A percentile compares a stretch with the other conserved stretches of the same genome.
These are phyloP conservation scores for Alternaria tenuissima DNA, from an alignment of 2,329 filamentous ascomycete species.

Conservation along the genomic window DNA sequence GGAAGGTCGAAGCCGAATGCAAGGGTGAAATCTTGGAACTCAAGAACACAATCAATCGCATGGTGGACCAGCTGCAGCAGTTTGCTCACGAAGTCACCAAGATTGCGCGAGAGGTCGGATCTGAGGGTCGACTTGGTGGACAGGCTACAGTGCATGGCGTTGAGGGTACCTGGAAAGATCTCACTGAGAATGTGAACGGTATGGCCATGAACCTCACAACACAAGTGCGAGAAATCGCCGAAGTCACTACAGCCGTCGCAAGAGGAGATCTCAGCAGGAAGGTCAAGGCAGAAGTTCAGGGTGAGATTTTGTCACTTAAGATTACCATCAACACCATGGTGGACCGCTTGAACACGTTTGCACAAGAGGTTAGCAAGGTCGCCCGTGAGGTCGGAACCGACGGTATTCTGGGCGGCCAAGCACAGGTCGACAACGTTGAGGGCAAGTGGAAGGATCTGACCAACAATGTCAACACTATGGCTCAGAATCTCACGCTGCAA, in stretches of 20 bases:
- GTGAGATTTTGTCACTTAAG: slow-evolving; percentile 71
- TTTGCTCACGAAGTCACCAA: slow-evolving; percentile 64
- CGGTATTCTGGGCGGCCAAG: slow-evolving; percentile 69
- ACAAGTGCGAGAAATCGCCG: slow-evolving; percentile 62
- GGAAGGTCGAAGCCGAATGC: slow-evolving; percentile 61
- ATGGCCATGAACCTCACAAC: slow-evolving; percentile 63
- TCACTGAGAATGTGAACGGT: slow-evolving; percentile 63
- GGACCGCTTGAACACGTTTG: slow-evolving; percentile 69
- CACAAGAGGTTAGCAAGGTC: slow-evolving; percentile 71
- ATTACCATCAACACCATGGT: slow-evolving; percentile 82
- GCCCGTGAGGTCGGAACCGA: slow-evolving; percentile 71
- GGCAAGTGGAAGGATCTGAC: slow-evolving; percentile 73
- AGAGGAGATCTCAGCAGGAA: slow-evolving; percentile 62
- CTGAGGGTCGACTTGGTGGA: slow-evolving; percentile 60
- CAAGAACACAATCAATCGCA: slow-evolving; percentile 62
- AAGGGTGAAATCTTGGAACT: slow-evolving; percentile 62
- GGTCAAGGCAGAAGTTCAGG: slow-evolving; percentile 61
- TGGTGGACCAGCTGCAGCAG: slow-evolving; percentile 62
- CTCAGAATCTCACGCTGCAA: slow-evolving; percentile 69
- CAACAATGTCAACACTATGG: slow-evolving; percentile 74
- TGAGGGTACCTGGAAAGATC: slow-evolving; percentile 62
- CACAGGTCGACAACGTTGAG: slow-evolving; percentile 70
- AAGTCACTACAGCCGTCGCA: slow-evolving; percentile 62
- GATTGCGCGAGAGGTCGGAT: slow-evolving; percentile 62
- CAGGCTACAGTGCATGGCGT: slow-evolving; percentile 63